Evolutionary conservation across 148 eudicot species (phyloP).

Genomic region (Spergularia marina): DNA sequence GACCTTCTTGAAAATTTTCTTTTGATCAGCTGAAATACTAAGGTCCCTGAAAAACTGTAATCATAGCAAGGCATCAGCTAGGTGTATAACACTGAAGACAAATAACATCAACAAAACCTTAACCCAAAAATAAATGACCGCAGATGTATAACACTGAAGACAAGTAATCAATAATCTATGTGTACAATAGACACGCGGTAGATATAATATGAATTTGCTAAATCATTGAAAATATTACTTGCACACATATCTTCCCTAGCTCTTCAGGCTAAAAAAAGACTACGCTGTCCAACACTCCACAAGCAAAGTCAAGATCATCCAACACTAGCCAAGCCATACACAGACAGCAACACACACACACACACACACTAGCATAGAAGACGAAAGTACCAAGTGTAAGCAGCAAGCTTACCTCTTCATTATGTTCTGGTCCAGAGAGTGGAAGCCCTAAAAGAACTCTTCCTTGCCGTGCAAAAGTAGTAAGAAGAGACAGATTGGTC

Average conservation of each 20-base stretch:
- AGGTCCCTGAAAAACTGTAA: constrained; percentile 79
- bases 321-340: not conserved
- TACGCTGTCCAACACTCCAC: not conserved
- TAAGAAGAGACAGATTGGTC: constrained; percentile 87
- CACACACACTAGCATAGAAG: not conserved
- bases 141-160: too few species aligned
- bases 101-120: not conserved
- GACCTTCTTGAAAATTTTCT: constrained; percentile 73
- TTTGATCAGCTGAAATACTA: constrained; percentile 72
- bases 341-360: not conserved
- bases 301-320: not conserved
- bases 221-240: not conserved
- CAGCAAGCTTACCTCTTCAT: constrained; percentile 61
- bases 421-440: constrained; percentile 64
- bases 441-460: constrained; percentile 87
- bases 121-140: not conserved
- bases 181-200: not conserved
- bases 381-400: not conserved
- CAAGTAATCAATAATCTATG: not conserved
- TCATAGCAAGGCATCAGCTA: constrained; percentile 14
- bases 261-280: not conserved
- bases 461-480: constrained; percentile 94
- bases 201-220: not conserved
- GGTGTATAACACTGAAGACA: not conserved
- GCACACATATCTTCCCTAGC: not conserved